phyloP scores from a whole-genome alignment of 257 asterid genomes.

The Salvia miltiorrhiza region DNA sequence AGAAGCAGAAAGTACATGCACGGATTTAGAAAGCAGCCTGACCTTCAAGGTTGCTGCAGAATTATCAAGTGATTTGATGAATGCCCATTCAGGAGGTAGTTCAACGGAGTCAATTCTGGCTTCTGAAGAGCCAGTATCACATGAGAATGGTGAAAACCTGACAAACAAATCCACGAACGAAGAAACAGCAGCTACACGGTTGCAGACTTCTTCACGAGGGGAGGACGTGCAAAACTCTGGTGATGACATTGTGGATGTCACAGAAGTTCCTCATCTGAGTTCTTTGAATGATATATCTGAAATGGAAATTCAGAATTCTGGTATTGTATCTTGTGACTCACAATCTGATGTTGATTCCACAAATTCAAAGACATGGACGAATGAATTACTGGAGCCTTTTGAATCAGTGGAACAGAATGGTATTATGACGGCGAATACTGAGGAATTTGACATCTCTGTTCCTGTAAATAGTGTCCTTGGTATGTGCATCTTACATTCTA shows the following conservation, averaged over 20 bases:
- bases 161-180: slow-evolving; percentile 25
- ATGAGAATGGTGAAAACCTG: slow-evolving; percentile 34
- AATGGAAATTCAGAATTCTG: slow-evolving; percentile 51
- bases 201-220: slow-evolving; percentile 35
- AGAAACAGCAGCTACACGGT: slow-evolving; percentile 34
- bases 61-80: slow-evolving; percentile 30
- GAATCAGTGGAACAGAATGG: slow-evolving; percentile 30
- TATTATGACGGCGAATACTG: slow-evolving; percentile 28
- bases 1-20: slow-evolving; percentile 45
- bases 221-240: slow-evolving; percentile 37
- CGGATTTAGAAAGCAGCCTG: slow-evolving; percentile 43
- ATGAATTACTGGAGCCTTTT: slow-evolving; percentile 46
- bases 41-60: slow-evolving; percentile 39
- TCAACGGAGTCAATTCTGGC: slow-evolving; percentile 27
- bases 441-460: slow-evolving; percentile 40
- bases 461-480: slow-evolving; percentile 41
- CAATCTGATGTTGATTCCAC: slow-evolving; percentile 58
- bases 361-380: slow-evolving; percentile 44
- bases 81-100: slow-evolving; percentile 33
- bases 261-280: slow-evolving; percentile 39
- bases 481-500: slow-evolving; percentile 36
- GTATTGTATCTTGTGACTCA: slow-evolving; percentile 43
- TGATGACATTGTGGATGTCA: slow-evolving; percentile 38
- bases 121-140: slow-evolving; percentile 43
- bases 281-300: slow-evolving; percentile 55